Evolutionary conservation across 345 rosid species (phyloP), one percentile per base, ranked within the genome.

Genomic region (Eucalyptus polybractea): DNA sequence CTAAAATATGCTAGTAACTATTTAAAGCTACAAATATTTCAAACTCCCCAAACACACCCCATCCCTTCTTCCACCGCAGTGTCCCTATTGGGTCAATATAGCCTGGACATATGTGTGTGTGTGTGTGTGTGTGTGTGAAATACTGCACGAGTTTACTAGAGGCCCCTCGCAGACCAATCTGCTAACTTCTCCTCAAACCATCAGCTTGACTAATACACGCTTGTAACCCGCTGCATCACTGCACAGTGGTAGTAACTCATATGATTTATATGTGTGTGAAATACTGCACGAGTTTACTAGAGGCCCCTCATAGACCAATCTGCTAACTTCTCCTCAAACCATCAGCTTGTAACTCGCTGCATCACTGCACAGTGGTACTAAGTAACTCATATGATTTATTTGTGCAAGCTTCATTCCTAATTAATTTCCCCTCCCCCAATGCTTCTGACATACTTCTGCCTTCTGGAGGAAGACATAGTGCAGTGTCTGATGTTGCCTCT

Each of bases 21-120:
- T 21, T 13, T 37, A 76, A 72, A 72, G 44, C 83, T 76, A 37
- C 22, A 76, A 76, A 76, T 44, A 76, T 40, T 76, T 40, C 44
- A 17, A 69, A 69, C 80, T 33, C 24, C 25, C 25, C 13, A 69
- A 33, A 24, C 44, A 69, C 24, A 33, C 24, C 13, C 83, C 27
- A 76, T 37, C 83, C 27, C 83, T 5, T 76, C 47, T 76, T 76
- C 47, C 47, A 37, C 27, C 13, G 2, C 27, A 6, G 27, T 6
- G 42, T 37, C 15, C 83, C 8, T 76, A 0, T 27, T 0, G 27
- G 14, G 5, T 72, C 81, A 72, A 37, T 72, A 72, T 72, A 4
- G 14, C 27, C 45, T 1, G 81, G 45, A 37, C 2, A 37, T 6
- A 7, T 17, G 0, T 17, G 4, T 1, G 25, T 33, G 3, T 69